Evolutionary conservation across 352 stramenopile genomes (phyloP), one percentile per base, ranked within the genome.

Genomic region (Elongisporangium senticosum): DNA sequence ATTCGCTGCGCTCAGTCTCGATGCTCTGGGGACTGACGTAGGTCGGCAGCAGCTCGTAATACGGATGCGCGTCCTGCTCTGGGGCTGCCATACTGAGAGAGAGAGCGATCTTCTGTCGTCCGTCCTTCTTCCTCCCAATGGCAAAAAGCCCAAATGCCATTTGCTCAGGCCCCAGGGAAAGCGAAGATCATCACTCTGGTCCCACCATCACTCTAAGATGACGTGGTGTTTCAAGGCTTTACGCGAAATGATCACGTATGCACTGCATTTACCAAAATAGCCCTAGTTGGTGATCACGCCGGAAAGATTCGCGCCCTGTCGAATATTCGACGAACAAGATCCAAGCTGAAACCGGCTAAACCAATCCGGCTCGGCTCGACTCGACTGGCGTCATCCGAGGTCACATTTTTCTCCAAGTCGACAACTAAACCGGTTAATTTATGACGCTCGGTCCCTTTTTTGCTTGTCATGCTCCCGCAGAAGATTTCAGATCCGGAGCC

Each of bases 21-120:
- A 89, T 54, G 53, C 62, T 75, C 26, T 77, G 67, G 14, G 50
- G 64, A 6, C 72, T 69, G 54, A 87, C 61, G 63, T 86, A 84
- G n/a, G 76, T 83, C 24, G 79, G 76, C 55, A 89, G 67, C 7
- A 84, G 62, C 43, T 56, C 61, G 65, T 89, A 89, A 71, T 83
- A 89, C 51, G 68, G 72, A 53, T 89, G 79, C 26, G 11, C 33
- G 1, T 43, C 33, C 13, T 26, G 23, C 23, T 17, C 33, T 43
- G 33, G 11, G 33, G 7, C 33, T 17, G 33, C 33, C 33, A 43
- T 43, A 15, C 13, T 43, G 33, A 43, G 33, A 43, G 33, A n/a
- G n/a, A n/a, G n/a, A n/a, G n/a, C n/a, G n/a, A 43, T 43, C 33
- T 43, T 43, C 33, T n/a, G n/a, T n/a, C n/a, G n/a, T n/a, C 33